Evolutionary conservation across 2,329 filamentous ascomycete genomes (phyloP).

Genomic region (Penicillium paneum): DNA sequence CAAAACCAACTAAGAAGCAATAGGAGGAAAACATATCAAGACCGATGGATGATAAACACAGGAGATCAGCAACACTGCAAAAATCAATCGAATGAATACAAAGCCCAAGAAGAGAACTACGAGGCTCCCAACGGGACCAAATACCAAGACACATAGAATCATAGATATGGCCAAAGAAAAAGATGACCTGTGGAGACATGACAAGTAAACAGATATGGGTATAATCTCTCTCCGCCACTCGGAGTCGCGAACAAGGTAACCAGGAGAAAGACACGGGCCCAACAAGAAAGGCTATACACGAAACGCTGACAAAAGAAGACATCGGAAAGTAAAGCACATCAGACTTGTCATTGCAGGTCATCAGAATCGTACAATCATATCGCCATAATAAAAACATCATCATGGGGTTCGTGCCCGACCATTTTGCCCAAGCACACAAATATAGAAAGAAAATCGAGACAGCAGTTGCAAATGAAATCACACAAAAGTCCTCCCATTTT

Average conservation of each 20-base stretch:
- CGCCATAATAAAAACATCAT: constrained; percentile 22
- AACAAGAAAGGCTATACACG: constrained; percentile 14
- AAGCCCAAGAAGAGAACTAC: constrained; percentile 1
- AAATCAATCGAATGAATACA: constrained; percentile 2
- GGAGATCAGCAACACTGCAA: neutral
- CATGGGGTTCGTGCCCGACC: neutral
- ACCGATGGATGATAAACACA: neutral
- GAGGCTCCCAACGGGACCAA: neutral
- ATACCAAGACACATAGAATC: constrained; percentile 3
- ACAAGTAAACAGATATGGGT: constrained; percentile 23
- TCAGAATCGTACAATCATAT: constrained; percentile 38
- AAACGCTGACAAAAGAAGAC: constrained; percentile 17
- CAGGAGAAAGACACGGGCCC: constrained; percentile 11
- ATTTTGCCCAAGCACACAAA: constrained; percentile 12
- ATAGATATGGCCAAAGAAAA: constrained; percentile 16
- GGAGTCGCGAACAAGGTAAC: constrained; percentile 16
- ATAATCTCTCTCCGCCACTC: constrained; percentile 25
- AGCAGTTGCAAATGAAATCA: constrained; percentile 21
- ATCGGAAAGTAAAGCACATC: constrained; percentile 18
- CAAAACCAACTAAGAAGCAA: constrained; percentile 8
- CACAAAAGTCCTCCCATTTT: constrained; percentile 23
- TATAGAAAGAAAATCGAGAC: constrained; percentile 13
- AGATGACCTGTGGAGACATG: constrained; percentile 23
- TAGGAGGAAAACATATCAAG: neutral
- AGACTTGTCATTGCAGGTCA: constrained; percentile 32